Evolutionary conservation across 169 alveolate genomes (phyloP).

Genomic region (Plasmodium inui): DNA sequence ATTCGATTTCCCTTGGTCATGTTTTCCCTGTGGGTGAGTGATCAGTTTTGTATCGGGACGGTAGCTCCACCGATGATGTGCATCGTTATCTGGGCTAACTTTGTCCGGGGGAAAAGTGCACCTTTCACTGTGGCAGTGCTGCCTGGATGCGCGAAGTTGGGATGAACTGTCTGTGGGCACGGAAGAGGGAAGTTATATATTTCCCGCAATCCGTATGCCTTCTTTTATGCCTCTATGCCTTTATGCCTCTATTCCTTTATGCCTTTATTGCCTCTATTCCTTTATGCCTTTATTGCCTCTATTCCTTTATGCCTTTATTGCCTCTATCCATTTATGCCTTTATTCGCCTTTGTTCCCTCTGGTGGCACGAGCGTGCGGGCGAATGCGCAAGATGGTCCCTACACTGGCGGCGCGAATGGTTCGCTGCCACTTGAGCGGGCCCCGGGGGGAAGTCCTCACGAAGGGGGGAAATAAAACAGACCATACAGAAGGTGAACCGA

Average conservation of each 20-base stretch:
- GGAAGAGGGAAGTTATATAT: background rate
- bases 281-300: background rate
- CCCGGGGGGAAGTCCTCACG: background rate
- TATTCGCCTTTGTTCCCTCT: background rate
- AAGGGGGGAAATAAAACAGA: background rate
- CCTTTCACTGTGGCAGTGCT: background rate
- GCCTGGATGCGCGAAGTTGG: background rate
- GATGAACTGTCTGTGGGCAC: background rate
- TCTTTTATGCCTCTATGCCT: too few species aligned
- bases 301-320: background rate
- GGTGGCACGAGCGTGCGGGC: background rate
- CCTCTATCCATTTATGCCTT: background rate
- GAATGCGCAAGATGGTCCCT: background rate
- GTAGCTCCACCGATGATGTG: background rate
- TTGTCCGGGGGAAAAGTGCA: background rate
- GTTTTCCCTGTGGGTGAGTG: background rate
- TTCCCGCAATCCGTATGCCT: background rate
- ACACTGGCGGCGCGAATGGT: background rate
- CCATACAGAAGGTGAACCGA: background rate
- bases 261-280: background rate
- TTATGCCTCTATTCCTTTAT: too few species aligned
- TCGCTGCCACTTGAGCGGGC: background rate
- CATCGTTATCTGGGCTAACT: background rate
- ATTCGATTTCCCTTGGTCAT: background rate
- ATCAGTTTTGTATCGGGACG: background rate